Base-by-base conservation (phyloP, 2,329 filamentous ascomycete genomes). In the Whalleya microplaca region DNA sequence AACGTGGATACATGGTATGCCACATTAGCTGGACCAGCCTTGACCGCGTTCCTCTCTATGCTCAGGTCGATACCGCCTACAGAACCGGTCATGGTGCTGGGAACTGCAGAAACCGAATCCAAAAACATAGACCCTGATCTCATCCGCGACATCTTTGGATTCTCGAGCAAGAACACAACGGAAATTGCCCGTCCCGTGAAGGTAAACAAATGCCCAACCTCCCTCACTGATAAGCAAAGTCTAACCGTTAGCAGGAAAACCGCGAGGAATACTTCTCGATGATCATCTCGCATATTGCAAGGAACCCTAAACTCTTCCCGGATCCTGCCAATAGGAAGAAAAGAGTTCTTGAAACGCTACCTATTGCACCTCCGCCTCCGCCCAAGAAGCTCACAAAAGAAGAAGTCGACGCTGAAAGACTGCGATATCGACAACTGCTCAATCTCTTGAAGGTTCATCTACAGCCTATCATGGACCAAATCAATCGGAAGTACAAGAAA, bases 391-490 rank as follows among this genome's bases (percentile, higher is more conserved):
- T 85, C 1, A 89, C 87, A 23, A 93, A 92, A 70, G 90, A 90
- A 53, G 91, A 97, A 68, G 82, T 90, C 56, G 92, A 92, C 70
- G 85, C 84, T 2, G 86, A 94, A 71, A 90, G 89, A 74, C 90
- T 92, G 73, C 85, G 85, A 60, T 96, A 99, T 69, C 87, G 91
- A 47, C 87, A 94, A 62, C 85, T 88, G 10, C 81, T 98, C 51
- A 97, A 98, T 71, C 79, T 89, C 56, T 79, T 99, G 63, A 99
- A 98, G 77, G 87, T 96, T 41, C 81, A 89, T 51, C 86, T 99
- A 52, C 93, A 97, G 73, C 92, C 91, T 1, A 91, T 98, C 64
- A 97, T 99, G 92, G 94, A 99, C 65, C 92, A 97, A 74, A 91
- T 99, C 70, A 95, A 96, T 72, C 81, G 83, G 59, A 92, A 90